Evolutionary conservation across 306 rosid species (phyloP).

Genomic region (Datisca glomerata): DNA sequence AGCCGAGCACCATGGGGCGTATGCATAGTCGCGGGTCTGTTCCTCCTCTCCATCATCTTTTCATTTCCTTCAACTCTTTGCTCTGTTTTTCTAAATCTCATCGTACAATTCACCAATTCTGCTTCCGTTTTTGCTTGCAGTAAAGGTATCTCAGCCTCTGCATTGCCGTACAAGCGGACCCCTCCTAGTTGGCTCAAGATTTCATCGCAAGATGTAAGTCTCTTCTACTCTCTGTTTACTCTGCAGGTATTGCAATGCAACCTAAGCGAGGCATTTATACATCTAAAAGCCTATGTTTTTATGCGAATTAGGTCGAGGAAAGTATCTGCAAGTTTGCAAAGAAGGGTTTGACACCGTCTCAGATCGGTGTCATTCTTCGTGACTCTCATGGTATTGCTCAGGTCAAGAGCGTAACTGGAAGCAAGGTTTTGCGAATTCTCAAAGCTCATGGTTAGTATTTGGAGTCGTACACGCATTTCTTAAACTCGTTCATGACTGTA

Average conservation of each 20-base stretch:
- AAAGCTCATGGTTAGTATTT: conserved; percentile 43
- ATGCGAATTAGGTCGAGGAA: conserved; percentile 33
- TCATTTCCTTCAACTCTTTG: neutral
- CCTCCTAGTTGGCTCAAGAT: conserved; percentile 11
- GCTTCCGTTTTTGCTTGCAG: neutral
- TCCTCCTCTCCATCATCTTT: neutral
- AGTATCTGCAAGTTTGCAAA: conserved; percentile 61
- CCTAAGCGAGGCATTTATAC: too few relatives aligned
- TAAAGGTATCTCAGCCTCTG: conserved; percentile 10
- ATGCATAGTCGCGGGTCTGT: conserved; percentile 13
- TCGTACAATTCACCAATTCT: too few relatives aligned
- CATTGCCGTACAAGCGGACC: conserved; percentile 13
- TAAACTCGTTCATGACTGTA: too few relatives aligned
- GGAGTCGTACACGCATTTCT: too few relatives aligned
- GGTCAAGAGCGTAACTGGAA: too few relatives aligned
- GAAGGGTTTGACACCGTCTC: conserved; percentile 75
- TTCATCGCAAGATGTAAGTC: conserved; percentile 10
- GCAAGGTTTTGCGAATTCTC: conserved; percentile 49
- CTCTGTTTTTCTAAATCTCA: neutral
- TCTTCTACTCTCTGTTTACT: neutral
- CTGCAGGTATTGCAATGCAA: too few relatives aligned
- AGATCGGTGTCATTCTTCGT: conserved; percentile 62
- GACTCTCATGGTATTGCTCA: conserved; percentile 61
- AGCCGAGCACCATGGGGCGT: conserved; percentile 6
- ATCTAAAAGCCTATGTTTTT: neutral